These are phyloP conservation scores for Dictyostelium citrinum DNA, from an alignment of 78 protist genomes.

Conservation along the genomic window DNA sequence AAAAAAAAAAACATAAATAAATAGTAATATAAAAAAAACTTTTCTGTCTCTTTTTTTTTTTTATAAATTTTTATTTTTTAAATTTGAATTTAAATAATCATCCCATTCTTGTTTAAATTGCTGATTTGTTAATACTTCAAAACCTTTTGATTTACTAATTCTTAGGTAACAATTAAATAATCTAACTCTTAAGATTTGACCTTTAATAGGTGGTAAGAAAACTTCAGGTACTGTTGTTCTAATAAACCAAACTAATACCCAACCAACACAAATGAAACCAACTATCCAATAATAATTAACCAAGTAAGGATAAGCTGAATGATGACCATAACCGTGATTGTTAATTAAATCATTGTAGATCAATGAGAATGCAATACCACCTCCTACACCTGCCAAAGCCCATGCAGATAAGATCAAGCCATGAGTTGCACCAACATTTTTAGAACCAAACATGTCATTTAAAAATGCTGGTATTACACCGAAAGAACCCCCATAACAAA, in stretches of 20 bases:
- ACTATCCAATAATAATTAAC: slow-evolving; percentile 21
- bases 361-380: slow-evolving; percentile 25
- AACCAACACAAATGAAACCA: neutral
- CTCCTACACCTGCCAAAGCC: slow-evolving; percentile 31
- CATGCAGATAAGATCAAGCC: slow-evolving; percentile 54
- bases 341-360: neutral
- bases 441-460: slow-evolving; percentile 77
- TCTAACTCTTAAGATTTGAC: slow-evolving; percentile 3
- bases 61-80: neutral
- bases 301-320: neutral
- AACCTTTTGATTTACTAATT: neutral
- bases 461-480: slow-evolving; percentile 80
- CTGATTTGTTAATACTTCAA: neutral
- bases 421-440: slow-evolving; percentile 75
- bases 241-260: slow-evolving; percentile 12
- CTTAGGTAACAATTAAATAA: neutral
- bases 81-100: neutral
- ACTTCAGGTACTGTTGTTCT: neutral
- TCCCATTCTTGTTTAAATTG: slow-evolving; percentile 18
- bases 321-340: neutral
- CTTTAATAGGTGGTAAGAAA: neutral
- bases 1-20: neutral
- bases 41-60: neutral
- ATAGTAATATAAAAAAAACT: neutral
- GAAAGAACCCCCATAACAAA: slow-evolving; percentile 70